phyloP scores from a whole-genome alignment of 2,329 filamentous ascomycete genomes.

The Curvularia hawaiiensis region DNA sequence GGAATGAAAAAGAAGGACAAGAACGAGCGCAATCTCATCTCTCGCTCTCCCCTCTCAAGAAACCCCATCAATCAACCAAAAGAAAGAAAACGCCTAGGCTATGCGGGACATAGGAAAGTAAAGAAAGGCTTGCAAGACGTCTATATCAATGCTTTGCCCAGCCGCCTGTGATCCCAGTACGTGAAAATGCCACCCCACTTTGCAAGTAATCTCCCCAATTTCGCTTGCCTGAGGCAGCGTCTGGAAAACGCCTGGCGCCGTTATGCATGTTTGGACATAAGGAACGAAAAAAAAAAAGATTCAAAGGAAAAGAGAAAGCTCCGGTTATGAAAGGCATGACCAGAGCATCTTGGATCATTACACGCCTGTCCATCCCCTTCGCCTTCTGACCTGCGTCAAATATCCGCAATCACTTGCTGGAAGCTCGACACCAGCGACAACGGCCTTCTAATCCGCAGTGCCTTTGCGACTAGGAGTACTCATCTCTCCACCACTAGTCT shows the following conservation, averaged over 20 bases:
- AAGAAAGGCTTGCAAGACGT: background rate
- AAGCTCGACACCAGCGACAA: background rate
- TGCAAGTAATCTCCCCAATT: background rate
- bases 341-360: background rate
- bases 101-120: background rate
- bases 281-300: background rate
- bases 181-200: background rate
- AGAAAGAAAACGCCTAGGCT: slow-evolving; percentile 3
- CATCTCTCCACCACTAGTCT: slow-evolving; percentile 45
- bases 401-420: slow-evolving; percentile 6
- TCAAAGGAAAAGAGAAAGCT: background rate
- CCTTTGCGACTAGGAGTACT: slow-evolving; percentile 37
- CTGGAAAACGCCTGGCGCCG: slow-evolving; percentile 1
- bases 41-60: background rate
- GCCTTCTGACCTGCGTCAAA: slow-evolving; percentile 15
- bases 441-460: slow-evolving; percentile 23
- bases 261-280: slow-evolving; percentile 1
- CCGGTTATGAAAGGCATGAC: no score
- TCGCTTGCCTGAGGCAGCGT: slow-evolving; percentile 2
- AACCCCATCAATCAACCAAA: background rate
- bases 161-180: background rate
- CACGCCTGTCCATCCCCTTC: slow-evolving; percentile 23
- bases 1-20: background rate
- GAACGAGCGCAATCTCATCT: background rate
- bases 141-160: slow-evolving; percentile 3